Evolutionary conservation across 805 yeast species (phyloP).

Genomic region (Saturnispora gosingensis): DNA sequence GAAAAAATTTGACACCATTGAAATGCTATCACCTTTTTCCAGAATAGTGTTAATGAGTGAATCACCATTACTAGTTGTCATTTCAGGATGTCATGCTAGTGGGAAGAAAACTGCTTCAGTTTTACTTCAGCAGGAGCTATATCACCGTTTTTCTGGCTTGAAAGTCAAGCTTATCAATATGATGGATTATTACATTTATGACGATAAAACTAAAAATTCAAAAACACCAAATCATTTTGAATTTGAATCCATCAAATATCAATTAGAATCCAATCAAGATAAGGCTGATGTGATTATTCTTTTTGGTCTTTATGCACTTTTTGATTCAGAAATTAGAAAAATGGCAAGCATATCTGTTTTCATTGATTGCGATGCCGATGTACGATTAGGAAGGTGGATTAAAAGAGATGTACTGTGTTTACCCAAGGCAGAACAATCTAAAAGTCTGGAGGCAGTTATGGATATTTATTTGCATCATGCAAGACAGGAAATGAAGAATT

Average conservation of each 20-base stretch:
- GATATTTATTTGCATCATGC: slow-evolving; percentile 44
- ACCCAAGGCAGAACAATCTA: slow-evolving; percentile 6
- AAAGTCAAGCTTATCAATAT: slow-evolving; percentile 19
- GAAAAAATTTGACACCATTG: background rate
- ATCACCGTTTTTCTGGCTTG: slow-evolving; percentile 13
- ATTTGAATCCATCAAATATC: slow-evolving; percentile 23
- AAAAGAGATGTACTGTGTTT: slow-evolving; percentile 24
- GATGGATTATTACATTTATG: slow-evolving; percentile 12
- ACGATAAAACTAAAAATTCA: background rate
- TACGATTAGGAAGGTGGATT: slow-evolving; percentile 74
- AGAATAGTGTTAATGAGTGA: background rate
- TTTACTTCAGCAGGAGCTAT: slow-evolving; percentile 17
- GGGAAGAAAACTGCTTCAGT: slow-evolving; percentile 25
- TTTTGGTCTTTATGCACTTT: slow-evolving; percentile 75
- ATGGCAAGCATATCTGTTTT: slow-evolving; percentile 60
- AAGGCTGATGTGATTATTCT: slow-evolving; percentile 36
- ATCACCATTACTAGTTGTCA: slow-evolving; percentile 18
- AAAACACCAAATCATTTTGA: slow-evolving; percentile 34
- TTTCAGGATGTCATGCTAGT: slow-evolving; percentile 30
- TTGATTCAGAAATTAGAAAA: slow-evolving; percentile 45
- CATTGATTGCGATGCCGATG: slow-evolving; percentile 79
- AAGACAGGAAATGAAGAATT: slow-evolving; percentile 58
- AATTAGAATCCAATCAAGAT: slow-evolving; percentile 2
- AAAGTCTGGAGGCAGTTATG: slow-evolving; percentile 29
- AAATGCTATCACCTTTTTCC: background rate